Conservation (phyloP, 1,139 yeast species). For the Geotrichum macrosporum region DNA sequence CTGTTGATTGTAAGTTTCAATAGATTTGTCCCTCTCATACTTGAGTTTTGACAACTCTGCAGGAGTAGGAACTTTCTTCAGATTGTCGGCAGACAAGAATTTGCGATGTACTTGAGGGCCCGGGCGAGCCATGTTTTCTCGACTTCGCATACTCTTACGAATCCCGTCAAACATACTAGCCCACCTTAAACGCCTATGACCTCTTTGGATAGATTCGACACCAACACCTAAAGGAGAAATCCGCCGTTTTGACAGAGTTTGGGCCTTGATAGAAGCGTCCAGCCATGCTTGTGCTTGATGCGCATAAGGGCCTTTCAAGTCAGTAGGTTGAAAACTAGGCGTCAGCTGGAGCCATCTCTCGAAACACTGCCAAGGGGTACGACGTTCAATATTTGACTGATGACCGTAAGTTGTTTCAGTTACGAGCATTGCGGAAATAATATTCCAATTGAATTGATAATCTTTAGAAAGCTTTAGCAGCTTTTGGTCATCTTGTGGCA, state of each 20-base stretch:
- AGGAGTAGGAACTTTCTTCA: slow-evolving; percentile 51
- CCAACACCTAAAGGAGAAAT: slow-evolving; percentile 91
- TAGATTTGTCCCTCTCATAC: slow-evolving; percentile 30
- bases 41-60: slow-evolving; percentile 68
- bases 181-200: slow-evolving; percentile 86
- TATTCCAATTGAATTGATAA: slow-evolving; percentile 88
- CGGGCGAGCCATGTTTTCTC: slow-evolving; percentile 67
- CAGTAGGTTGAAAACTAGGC: slow-evolving; percentile 78
- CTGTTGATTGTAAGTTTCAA: slow-evolving; percentile 9
- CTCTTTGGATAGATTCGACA: slow-evolving; percentile 84
- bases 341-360: slow-evolving; percentile 91
- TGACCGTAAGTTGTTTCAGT: slow-evolving; percentile 62
- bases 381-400: slow-evolving; percentile 81
- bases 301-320: slow-evolving; percentile 84
- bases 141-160: slow-evolving; percentile 80
- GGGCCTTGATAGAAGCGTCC: slow-evolving; percentile 84
- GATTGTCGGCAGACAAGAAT: slow-evolving; percentile 18
- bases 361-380: slow-evolving; percentile 99
- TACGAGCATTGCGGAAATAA: slow-evolving; percentile 76
- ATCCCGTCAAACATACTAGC: slow-evolving; percentile 97
- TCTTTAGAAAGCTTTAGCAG: slow-evolving; percentile 79
- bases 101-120: slow-evolving; percentile 37
- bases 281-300: slow-evolving; percentile 86
- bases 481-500: slow-evolving; percentile 84
- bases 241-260: slow-evolving; percentile 79